Evolutionary conservation across 352 stramenopile species (phyloP), one percentile per base, ranked within the genome.

Genomic region (Globisporangium okanoganense): DNA sequence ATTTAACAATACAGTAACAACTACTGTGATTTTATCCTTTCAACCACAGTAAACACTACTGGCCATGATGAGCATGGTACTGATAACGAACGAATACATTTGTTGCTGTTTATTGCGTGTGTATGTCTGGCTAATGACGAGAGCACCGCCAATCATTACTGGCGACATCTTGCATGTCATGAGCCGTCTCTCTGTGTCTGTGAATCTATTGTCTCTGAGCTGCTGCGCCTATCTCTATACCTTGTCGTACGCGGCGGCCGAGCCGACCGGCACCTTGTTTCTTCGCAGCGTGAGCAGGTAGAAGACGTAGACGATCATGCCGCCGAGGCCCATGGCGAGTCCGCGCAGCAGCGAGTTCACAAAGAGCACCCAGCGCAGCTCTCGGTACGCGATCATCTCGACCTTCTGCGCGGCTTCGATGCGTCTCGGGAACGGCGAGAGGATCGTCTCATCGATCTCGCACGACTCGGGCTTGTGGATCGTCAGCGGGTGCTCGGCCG

Each of bases 281-380:
- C 62, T 71, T 41, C 82, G 78, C 58, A 89, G 66, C 36, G 86
- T 70, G n/a, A 94, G 63, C 59, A 94, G 62, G 64, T 92, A 92
- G 40, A 92, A 75, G 40, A 92, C 75, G 64, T 92, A 93, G 50
- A 92, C 82, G 58, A 91, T 87, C 73, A 96, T 82, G 25, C 70
- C 63, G n/a, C 87, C 85, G 14, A 93, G 69, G 6, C 78, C 85
- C 36, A 94, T 78, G 44, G 76, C 85, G n/a, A 90, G 41, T 1
- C 87, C 87, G 27, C 81, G 78, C 62, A 96, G 67, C 50, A 92
- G 55, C n/a, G 83, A 82, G 56, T 86, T 93, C 24, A 82, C 75
- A 58, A 94, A 96, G 13, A 79, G 71, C 44, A 93, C 82, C 82
- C 82, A 93, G 38, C 87, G 85, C 55, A 89, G 40, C 52, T 95